A percentile compares a stretch with the other conserved stretches of the same genome.
These are phyloP conservation scores for Colletotrichum acutatum DNA, from an alignment of 2,329 filamentous ascomycete species.

Conservation along the genomic window DNA sequence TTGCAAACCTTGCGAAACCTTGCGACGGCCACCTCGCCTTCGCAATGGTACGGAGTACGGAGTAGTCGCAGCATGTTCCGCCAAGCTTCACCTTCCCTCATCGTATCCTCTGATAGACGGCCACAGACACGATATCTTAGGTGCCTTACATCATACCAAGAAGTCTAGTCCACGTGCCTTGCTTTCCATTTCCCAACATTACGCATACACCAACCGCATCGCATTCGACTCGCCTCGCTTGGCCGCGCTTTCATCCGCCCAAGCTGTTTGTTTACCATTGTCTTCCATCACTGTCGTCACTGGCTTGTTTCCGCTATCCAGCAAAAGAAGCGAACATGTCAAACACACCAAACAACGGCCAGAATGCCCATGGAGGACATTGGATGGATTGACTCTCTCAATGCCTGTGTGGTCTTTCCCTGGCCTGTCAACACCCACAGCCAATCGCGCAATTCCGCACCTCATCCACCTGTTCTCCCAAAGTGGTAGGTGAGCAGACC, in stretches of 20 bases:
- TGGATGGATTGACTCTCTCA: not conserved
- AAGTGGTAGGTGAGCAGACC: constrained; percentile 33
- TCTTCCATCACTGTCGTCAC: not conserved
- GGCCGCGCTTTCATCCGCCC: not conserved
- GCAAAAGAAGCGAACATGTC: not conserved
- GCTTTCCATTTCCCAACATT: not conserved
- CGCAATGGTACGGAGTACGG: too few species aligned
- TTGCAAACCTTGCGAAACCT: constrained; percentile 12
- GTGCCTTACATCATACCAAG: constrained; percentile 32
- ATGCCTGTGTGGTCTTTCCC: not conserved
- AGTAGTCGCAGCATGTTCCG: not conserved
- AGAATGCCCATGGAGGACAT: not conserved
- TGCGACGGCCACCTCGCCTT: not conserved
- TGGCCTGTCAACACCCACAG: not conserved
- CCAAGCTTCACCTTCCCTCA: constrained; percentile 11
- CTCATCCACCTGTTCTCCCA: constrained; percentile 14
- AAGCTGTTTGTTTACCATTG: not conserved
- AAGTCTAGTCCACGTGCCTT: constrained; percentile 2
- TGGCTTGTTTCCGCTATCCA: not conserved
- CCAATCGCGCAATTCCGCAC: constrained; percentile 25
- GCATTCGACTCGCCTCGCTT: not conserved
- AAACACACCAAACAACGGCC: not conserved
- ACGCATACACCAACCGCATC: not conserved
- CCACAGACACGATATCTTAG: not conserved
- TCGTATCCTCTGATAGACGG: constrained; percentile 2